Evolutionary conservation across 495 filamentous ascomycete species (phyloP).

Genomic region (Aspergillus biplanus): DNA sequence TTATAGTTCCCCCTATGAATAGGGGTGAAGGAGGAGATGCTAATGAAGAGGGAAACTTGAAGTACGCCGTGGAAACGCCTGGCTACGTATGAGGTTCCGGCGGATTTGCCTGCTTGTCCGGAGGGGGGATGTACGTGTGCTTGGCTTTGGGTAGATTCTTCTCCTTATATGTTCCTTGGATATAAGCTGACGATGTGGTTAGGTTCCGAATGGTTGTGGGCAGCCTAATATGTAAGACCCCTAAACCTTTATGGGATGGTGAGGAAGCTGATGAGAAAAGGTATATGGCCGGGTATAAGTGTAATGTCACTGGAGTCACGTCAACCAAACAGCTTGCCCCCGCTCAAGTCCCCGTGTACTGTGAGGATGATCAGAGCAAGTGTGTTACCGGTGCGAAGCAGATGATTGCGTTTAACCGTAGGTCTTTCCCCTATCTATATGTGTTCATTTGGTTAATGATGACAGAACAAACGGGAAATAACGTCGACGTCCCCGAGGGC

Average conservation of each 20-base stretch:
- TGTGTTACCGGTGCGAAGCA: constrained; percentile 59
- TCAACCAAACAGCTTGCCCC: constrained; percentile 41
- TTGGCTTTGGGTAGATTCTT: constrained; percentile 51
- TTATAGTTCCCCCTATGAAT: no score
- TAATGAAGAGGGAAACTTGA: not conserved
- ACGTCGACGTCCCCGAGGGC: constrained; percentile 23
- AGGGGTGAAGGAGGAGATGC: not conserved
- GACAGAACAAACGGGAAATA: constrained; percentile 29
- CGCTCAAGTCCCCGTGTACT: constrained; percentile 48
- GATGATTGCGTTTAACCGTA: constrained; percentile 56
- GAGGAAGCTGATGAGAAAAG: constrained; percentile 12
- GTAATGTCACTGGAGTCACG: constrained; percentile 52
- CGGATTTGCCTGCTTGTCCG: constrained; percentile 50
- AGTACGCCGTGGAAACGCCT: constrained; percentile 56
- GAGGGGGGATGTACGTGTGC: constrained; percentile 56
- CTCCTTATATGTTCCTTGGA: no score
- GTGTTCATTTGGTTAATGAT: no score
- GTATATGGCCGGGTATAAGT: constrained; percentile 60
- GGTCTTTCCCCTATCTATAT: constrained; percentile 12
- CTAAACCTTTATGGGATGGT: not conserved
- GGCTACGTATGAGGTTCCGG: constrained; percentile 51
- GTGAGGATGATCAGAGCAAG: constrained; percentile 40
- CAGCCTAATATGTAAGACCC: constrained; percentile 41
- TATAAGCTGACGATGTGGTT: no score
- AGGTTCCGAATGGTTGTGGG: constrained; percentile 54